Base-by-base conservation (phyloP, 305 asterid genomes). In the Solanum hybrid region DNA sequence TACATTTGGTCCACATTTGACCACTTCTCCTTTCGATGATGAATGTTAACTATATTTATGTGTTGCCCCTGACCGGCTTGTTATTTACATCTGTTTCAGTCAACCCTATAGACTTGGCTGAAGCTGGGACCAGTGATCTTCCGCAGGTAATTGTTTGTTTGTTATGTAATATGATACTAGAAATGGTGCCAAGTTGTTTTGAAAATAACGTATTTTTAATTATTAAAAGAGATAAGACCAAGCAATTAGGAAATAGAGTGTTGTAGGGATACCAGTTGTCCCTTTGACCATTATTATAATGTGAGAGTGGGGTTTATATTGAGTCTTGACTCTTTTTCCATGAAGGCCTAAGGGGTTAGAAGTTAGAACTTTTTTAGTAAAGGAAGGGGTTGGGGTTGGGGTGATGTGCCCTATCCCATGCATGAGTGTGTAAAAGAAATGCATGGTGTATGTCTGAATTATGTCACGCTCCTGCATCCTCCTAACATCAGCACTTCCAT, bases 71-170 rank as follows among this genome's bases (percentile, higher is more conserved):
- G 36, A 57, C 45, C 87, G 70, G 86, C 89, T 39, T 72, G 72
- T 37, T 86, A 83, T 11, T 65, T 27, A 41, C 10, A 8, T 79
- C 61, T 72, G 31, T 70, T 92, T 90, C 94, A 96, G 99, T 96
- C 91, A 90, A 89, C 85, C 87, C 92, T 37, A 68, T 79, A 39
- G 98, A 94, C 91, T 87, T 87, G 76, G 87, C 91, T 61, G 98
- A 93, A 90, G 93, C 93, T 80, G 95, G 96, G 90, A 89, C 51
- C 26, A 94, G 92, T 90, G 94, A 94, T 77, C 81, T 91, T 89
- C 81, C 88, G 70, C 95, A 94, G 96, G 97, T 94, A 91, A 89
- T 38, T 87, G 33, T 37, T 51, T 84, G 77, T 84, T 45, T 31
- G 39, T 84, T 84, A 29, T 84, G 75, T 84, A 10, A 20, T 84